Base-by-base conservation (phyloP, 768 basidiomycete species). In the Hygrophoropsis aurantiaca region DNA sequence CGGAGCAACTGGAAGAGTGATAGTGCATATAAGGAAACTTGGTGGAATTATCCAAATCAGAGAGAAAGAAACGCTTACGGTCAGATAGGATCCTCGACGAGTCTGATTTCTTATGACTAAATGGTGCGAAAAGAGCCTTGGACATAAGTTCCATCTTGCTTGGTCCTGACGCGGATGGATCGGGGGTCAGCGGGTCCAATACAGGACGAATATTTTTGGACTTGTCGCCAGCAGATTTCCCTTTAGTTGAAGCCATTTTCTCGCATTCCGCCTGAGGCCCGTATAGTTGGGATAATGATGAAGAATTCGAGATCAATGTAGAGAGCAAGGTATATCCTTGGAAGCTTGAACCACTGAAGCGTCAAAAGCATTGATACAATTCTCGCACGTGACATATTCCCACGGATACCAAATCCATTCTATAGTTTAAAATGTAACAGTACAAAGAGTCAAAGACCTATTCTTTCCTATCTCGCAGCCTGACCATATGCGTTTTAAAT, bases 41-140 rank as follows among this genome's bases (percentile, higher is more conserved):
- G 5, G 21, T 27, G 23, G 2, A 60, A 42, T 23, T n/a, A n/a
- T n/a, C n/a, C 36, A n/a, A n/a, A n/a, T 35, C 27, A 42, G 19
- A 25, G 32, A 52, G 13, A 33, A 27, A 37, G 51, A 41, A 44
- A 13, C 21, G 61, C 86, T 59, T 69, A 92, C 90, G 74, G 64
- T 88, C 87, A 44, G 87, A 78, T 13, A 92, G 71, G 44, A 92
- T 85, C 59, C 75, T 78, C 11, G 80, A 78, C 2, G 90, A 86
- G 54, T 89, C 83, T 34, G 74, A 72, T 64, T 84, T 87, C 52
- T 59, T 70, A 44, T 61, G 68, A 6, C 57, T 62, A 59, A 90
- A 88, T 3, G 86, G 88, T 3, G 84, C 79, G 58, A 90, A 69
- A 54, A 90, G 70, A 15, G 82, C 79, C 53, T 84, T 85, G 53